A percentile compares a stretch with the other conserved stretches of the same genome.
phyloP scores from a whole-genome alignment of 352 stramenopile species.

The Pythium utonaiense region DNA sequence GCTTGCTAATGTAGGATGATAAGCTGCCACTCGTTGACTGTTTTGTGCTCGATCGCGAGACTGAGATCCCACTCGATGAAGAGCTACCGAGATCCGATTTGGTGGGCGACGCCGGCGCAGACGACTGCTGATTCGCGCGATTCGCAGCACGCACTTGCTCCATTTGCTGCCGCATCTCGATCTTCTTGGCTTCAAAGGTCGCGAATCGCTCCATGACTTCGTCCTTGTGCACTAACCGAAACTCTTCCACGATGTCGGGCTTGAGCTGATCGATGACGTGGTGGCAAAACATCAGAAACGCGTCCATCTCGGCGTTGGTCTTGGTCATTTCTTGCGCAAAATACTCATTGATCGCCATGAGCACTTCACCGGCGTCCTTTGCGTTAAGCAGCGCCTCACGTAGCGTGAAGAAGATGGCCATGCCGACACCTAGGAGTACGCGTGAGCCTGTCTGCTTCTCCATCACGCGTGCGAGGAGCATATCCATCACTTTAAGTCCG shows the following conservation, averaged over 20 bases:
- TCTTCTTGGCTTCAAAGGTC: constrained; percentile 80
- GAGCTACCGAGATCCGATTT: constrained; percentile 47
- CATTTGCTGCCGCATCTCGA: constrained; percentile 80
- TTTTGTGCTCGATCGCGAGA: constrained; percentile 15
- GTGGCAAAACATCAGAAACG: constrained; percentile 58
- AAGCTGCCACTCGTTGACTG: constrained; percentile 11
- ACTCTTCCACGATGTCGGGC: constrained; percentile 66
- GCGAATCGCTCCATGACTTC: constrained; percentile 80
- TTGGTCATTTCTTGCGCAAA: constrained; percentile 70
- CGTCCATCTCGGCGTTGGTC: constrained; percentile 64
- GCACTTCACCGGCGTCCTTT: constrained; percentile 74
- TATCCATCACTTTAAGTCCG: constrained; percentile 76
- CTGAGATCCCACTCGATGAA: constrained; percentile 27
- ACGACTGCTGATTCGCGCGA: constrained; percentile 8
- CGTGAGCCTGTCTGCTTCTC: constrained; percentile 67
- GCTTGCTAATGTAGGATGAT: constrained; percentile 71
- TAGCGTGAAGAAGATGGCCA: constrained; percentile 76
- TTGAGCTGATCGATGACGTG: constrained; percentile 70
- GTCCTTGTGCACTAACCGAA: constrained; percentile 72
- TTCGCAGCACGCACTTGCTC: constrained; percentile 38
- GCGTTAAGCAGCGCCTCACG: constrained; percentile 53
- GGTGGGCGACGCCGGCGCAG: constrained; percentile 48
- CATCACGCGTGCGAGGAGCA: constrained; percentile 56
- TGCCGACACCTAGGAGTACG: constrained; percentile 66
- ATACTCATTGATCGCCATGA: constrained; percentile 78